These are phyloP conservation scores for Hymenotorrendiella dingleyae DNA, from an alignment of 2,329 filamentous ascomycete species.

Conservation along the genomic window DNA sequence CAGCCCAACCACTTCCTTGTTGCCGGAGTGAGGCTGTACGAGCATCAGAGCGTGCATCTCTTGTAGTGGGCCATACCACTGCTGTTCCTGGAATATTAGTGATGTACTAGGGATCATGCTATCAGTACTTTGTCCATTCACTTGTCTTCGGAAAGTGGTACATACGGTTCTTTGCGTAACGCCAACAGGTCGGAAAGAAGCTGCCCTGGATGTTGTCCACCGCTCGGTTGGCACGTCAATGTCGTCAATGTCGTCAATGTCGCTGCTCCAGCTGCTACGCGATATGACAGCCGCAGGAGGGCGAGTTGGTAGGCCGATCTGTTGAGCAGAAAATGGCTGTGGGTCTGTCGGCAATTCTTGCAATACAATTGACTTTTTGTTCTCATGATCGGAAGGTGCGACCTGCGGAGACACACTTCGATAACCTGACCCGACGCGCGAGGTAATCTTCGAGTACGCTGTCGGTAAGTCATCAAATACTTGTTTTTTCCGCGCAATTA, in stretches of 20 bases:
- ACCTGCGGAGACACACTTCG: conserved; percentile 7
- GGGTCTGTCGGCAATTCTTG: conserved; percentile 9
- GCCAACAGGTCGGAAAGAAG: too few species aligned
- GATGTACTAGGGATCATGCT: too few species aligned
- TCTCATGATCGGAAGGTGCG: conserved; percentile 5
- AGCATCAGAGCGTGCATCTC: too few species aligned
- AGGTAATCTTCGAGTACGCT: conserved; percentile 27
- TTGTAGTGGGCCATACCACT: too few species aligned
- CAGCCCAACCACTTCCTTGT: too few species aligned
- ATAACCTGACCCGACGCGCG: conserved; percentile 16
- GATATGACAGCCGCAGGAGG: conserved; percentile 12
- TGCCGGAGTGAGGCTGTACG: too few species aligned
- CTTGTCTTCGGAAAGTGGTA: too few species aligned
- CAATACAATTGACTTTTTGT: conserved; percentile 19
- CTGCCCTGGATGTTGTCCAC: too few species aligned
- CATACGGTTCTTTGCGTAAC: too few species aligned
- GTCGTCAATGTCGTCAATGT: background rate
- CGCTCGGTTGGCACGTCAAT: too few species aligned
- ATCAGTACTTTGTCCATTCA: too few species aligned
- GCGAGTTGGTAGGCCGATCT: conserved; percentile 12
- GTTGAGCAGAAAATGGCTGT: conserved; percentile 6
- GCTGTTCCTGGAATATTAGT: too few species aligned
- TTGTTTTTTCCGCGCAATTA: conserved; percentile 10
- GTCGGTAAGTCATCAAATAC: conserved; percentile 27
- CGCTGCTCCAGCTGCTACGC: background rate